Conservation (phyloP, 1,284 basidiomycete species). For the Microbotryomycetes sp. region DNA sequence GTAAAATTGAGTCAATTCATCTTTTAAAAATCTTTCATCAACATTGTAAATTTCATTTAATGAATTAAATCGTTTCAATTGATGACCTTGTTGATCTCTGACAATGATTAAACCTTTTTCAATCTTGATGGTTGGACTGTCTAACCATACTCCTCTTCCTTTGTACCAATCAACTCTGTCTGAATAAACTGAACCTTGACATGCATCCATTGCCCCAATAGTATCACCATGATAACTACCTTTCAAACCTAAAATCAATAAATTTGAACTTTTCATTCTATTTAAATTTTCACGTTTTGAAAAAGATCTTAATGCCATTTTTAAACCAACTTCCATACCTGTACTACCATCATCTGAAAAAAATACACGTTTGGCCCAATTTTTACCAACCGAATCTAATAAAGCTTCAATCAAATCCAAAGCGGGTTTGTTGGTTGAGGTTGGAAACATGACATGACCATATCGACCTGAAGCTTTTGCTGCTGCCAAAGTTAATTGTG, state of each 20-base stretch:
- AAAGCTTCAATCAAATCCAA: constrained; percentile 65
- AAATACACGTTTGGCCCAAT: constrained; percentile 87
- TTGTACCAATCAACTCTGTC: constrained; percentile 85
- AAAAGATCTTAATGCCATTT: constrained; percentile 85
- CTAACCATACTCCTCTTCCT: constrained; percentile 88
- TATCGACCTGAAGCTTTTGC: constrained; percentile 86
- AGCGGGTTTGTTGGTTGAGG: constrained; percentile 78
- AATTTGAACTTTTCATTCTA: constrained; percentile 3
- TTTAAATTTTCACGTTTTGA: constrained; percentile 49
- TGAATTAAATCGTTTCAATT: constrained; percentile 41
- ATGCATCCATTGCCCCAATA: constrained; percentile 95
- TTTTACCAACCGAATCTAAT: constrained; percentile 64
- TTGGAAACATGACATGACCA: constrained; percentile 94
- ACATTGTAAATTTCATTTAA: constrained; percentile 70
- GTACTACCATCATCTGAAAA: constrained; percentile 93
- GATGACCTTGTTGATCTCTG: constrained; percentile 38
- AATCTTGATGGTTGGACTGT: constrained; percentile 71
- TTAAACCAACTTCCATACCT: constrained; percentile 90
- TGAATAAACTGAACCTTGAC: constrained; percentile 77
- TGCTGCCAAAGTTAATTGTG: constrained; percentile 73
- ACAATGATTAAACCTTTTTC: constrained; percentile 55
- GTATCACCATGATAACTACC: constrained; percentile 98
- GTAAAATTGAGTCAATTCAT: constrained; percentile 61
- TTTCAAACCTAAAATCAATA: constrained; percentile 79
- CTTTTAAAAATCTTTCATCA: constrained; percentile 50